phyloP scores from a whole-genome alignment of 768 basidiomycete species.

The Crepidotus variabilis region DNA sequence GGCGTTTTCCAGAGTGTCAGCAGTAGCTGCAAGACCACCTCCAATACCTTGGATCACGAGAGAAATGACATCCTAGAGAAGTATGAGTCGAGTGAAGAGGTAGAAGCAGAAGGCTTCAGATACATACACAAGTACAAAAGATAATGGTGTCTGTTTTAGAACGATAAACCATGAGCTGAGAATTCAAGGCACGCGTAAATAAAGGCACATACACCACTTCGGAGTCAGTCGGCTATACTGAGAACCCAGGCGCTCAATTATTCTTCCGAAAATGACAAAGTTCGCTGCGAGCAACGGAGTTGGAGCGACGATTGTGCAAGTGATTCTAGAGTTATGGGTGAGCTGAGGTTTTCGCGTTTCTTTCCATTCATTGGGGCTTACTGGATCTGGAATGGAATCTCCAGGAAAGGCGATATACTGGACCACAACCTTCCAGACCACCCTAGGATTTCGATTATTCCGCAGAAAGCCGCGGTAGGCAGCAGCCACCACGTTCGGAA shows the following conservation, averaged over 20 bases:
- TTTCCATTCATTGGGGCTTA: slow-evolving; percentile 17
- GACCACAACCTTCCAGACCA: slow-evolving; percentile 58
- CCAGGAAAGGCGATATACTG: slow-evolving; percentile 20
- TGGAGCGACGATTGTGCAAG: slow-evolving; percentile 45
- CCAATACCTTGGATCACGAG: slow-evolving; percentile 64
- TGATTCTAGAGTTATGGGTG: slow-evolving; percentile 23
- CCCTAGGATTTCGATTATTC: slow-evolving; percentile 47
- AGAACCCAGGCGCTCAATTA: slow-evolving; percentile 38
- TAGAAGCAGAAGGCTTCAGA: not conserved
- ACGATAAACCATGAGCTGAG: not conserved
- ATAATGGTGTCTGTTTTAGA: slow-evolving; percentile 30
- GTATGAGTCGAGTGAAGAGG: not conserved
- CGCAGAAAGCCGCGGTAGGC: slow-evolving; percentile 44
- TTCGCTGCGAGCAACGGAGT: slow-evolving; percentile 55
- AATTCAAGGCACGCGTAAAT: not conserved
- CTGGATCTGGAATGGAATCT: slow-evolving; percentile 36
- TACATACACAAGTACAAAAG: slow-evolving; percentile 33
- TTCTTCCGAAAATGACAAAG: slow-evolving; percentile 48
- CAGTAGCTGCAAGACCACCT: slow-evolving; percentile 49
- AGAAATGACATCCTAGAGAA: slow-evolving; percentile 45
- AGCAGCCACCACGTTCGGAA: slow-evolving; percentile 51
- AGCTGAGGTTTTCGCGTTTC: not conserved
- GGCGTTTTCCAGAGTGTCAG: slow-evolving; percentile 15
- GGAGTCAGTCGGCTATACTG: slow-evolving; percentile 47
- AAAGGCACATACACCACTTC: slow-evolving; percentile 26